Percentiles rank a stretch among this genome's conserved stretches.
These are phyloP conservation scores for Phascolomyces articulosus DNA, from an alignment of 371 early-diverging fungal species.

Conservation along the genomic window DNA sequence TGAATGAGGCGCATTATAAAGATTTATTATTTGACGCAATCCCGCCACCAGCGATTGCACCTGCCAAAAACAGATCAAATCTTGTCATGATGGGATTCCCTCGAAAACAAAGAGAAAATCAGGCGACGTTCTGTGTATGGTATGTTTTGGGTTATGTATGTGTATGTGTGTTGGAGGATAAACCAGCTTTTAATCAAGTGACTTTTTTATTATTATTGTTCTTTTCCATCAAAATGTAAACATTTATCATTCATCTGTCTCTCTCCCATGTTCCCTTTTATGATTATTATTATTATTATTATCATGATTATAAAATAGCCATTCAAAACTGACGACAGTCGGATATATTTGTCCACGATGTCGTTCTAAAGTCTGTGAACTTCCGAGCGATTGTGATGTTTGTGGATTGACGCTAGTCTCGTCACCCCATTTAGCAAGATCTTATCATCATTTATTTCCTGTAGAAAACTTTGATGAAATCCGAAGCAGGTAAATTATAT, in stretches of 20 bases:
- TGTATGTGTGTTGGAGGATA: constrained; percentile 5
- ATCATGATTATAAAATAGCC: constrained; percentile 47
- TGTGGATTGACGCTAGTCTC: constrained; percentile 91
- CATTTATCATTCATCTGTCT: not conserved
- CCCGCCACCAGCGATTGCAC: constrained; percentile 82
- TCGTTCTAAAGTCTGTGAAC: constrained; percentile 79
- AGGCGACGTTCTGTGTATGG: constrained; percentile 86
- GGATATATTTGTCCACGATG: constrained; percentile 93
- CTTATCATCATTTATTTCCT: constrained; percentile 97
- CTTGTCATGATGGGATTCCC: constrained; percentile 95
- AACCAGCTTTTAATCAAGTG: not conserved
- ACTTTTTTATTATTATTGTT: not conserved
- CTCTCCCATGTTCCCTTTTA: too few relatives aligned
- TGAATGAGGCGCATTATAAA: constrained; percentile 83
- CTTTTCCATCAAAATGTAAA: too few relatives aligned
- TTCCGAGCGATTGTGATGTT: constrained; percentile 94
- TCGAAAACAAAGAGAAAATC: constrained; percentile 52
- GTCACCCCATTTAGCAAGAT: constrained; percentile 90
- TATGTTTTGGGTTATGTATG: too few relatives aligned
- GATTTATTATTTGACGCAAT: constrained; percentile 80
- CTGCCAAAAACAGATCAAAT: constrained; percentile 62
- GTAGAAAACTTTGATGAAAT: constrained; percentile 73
- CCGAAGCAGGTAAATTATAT: constrained; percentile 28
- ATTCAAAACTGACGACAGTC: constrained; percentile 72
- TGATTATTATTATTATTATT: too few relatives aligned